Evolutionary conservation across 1,284 basidiomycete species (phyloP).

Genomic region (Porogramme epimiltina): DNA sequence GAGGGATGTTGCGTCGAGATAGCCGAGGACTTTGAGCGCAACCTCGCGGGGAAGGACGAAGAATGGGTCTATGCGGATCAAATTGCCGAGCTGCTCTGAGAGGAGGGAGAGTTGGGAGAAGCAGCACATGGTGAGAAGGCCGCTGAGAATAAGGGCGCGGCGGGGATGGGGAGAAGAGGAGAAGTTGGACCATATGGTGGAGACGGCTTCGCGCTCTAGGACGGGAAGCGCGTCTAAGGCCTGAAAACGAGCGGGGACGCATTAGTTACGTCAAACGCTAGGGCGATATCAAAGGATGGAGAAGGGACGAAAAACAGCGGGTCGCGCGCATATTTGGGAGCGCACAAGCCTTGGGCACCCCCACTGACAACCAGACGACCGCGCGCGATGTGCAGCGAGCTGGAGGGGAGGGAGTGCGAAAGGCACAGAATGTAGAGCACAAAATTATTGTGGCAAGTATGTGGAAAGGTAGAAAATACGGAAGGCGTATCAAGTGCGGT

Average conservation of each 20-base stretch:
- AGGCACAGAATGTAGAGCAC: no score
- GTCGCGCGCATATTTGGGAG: no score
- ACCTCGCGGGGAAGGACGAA: slow-evolving; percentile 90
- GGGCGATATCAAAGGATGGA: no score
- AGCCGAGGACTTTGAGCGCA: slow-evolving; percentile 85
- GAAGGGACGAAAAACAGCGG: no score
- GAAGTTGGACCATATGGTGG: slow-evolving; percentile 95
- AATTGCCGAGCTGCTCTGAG: slow-evolving; percentile 86
- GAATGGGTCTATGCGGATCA: slow-evolving; percentile 97
- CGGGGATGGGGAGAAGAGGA: slow-evolving; percentile 91
- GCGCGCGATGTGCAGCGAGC: no score
- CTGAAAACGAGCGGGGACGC: slow-evolving; percentile 51
- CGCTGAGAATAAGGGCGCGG: slow-evolving; percentile 92
- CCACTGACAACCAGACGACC: no score
- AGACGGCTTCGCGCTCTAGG: slow-evolving; percentile 88
- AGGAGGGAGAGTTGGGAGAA: slow-evolving; percentile 98
- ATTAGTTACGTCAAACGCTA: no score
- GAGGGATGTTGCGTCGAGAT: slow-evolving; percentile 94
- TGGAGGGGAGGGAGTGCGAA: no score
- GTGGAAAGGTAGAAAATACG: background rate
- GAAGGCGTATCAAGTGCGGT: background rate
- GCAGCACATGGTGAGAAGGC: slow-evolving; percentile 99
- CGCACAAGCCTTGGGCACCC: no score
- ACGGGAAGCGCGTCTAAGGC: slow-evolving; percentile 92
- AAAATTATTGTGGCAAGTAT: no score